Conservation (phyloP, 2,329 filamentous ascomycete species). For the Ophiostoma angusticollis region DNA sequence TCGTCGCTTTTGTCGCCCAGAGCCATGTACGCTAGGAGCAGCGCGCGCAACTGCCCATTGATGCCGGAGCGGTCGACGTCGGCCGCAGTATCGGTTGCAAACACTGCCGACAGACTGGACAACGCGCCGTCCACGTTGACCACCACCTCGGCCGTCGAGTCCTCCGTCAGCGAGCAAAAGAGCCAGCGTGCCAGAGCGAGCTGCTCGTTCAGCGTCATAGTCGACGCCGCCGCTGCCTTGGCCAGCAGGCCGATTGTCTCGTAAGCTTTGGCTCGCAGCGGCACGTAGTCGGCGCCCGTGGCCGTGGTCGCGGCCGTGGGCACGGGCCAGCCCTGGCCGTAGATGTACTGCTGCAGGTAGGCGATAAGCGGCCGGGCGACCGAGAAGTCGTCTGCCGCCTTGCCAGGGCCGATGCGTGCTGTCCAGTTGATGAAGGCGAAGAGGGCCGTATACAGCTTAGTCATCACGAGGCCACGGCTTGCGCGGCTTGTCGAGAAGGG, state of each 20-base stretch:
- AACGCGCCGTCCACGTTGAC: constrained; percentile 84
- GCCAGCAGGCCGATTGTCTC: constrained; percentile 80
- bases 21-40: constrained; percentile 58
- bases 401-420: constrained; percentile 54
- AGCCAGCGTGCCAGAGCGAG: constrained; percentile 55
- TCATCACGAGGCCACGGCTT: constrained; percentile 60
- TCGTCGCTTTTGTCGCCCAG: constrained; percentile 24
- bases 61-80: constrained; percentile 7
- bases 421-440: constrained; percentile 84
- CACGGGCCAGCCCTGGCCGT: constrained; percentile 70
- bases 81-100: constrained; percentile 18
- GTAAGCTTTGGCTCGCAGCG: constrained; percentile 68
- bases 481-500: too few relatives aligned
- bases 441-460: constrained; percentile 68
- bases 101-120: constrained; percentile 51
- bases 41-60: constrained; percentile 27
- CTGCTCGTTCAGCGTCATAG: constrained; percentile 37
- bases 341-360: constrained; percentile 59
- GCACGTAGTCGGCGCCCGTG: constrained; percentile 38
- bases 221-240: constrained; percentile 48
- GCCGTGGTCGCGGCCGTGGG: constrained; percentile 41
- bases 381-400: constrained; percentile 35
- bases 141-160: constrained; percentile 61
- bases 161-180: constrained; percentile 69
- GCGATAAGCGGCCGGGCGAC: constrained; percentile 42